phyloP scores from a whole-genome alignment of 352 stramenopile genomes.

The Pythium vanterpoolii region DNA sequence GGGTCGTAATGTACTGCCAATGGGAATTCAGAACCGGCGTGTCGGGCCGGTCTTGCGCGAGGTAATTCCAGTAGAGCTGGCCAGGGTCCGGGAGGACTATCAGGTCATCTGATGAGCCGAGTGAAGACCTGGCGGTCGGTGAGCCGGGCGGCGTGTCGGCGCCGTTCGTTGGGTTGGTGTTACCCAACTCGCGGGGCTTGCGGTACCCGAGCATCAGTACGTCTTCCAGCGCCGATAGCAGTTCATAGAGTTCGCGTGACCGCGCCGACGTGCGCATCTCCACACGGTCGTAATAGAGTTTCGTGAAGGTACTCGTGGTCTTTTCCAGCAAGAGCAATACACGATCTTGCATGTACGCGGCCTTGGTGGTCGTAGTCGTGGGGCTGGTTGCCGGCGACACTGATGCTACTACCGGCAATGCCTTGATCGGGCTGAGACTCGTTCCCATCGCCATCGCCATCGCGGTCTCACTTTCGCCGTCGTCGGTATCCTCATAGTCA shows the following conservation, averaged over 20 bases:
- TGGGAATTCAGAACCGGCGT: conserved; percentile 50
- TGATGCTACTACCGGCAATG: no score
- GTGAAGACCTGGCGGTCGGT: not conserved
- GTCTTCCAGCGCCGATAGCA: conserved; percentile 67
- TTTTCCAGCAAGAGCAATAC: conserved; percentile 59
- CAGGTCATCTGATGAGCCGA: not conserved
- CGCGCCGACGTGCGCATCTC: conserved; percentile 68
- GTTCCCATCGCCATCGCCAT: conserved; percentile 9
- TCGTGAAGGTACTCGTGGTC: conserved; percentile 47
- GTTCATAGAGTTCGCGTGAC: conserved; percentile 64
- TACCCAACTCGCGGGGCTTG: conserved; percentile 23
- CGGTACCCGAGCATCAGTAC: conserved; percentile 64
- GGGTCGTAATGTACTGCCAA: conserved; percentile 53
- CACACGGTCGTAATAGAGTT: conserved; percentile 50
- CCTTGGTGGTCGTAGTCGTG: not conserved
- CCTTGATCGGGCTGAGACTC: no score
- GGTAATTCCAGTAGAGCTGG: conserved; percentile 70
- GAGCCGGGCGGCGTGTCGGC: conserved; percentile 12
- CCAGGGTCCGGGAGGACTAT: conserved; percentile 13
- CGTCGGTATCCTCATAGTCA: not conserved
- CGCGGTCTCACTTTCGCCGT: conserved; percentile 3
- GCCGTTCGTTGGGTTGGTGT: not conserved
- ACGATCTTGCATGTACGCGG: conserved; percentile 37
- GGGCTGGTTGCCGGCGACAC: not conserved
- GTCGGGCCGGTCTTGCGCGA: conserved; percentile 49